Conservation (phyloP, 2,329 filamentous ascomycete species). For the Pseudogymnoascus sp. region DNA sequence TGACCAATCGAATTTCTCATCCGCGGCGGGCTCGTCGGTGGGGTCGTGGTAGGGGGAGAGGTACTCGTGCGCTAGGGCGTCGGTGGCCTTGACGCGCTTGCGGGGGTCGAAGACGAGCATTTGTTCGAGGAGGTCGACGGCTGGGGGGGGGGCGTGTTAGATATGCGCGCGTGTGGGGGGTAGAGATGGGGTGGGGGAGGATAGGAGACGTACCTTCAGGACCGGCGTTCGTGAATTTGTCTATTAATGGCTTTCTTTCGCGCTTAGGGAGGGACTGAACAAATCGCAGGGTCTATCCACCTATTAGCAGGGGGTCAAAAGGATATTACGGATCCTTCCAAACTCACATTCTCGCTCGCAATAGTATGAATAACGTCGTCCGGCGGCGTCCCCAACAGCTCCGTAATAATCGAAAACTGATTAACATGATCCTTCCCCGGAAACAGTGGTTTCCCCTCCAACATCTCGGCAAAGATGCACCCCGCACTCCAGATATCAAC, state of each 20-base stretch:
- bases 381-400: slow-evolving; percentile 88
- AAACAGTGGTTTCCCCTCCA: slow-evolving; percentile 96
- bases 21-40: slow-evolving; percentile 86
- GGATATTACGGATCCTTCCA: not conserved
- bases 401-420: slow-evolving; percentile 99
- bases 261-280: slow-evolving; percentile 95
- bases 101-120: slow-evolving; percentile 99
- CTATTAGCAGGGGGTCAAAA: no score
- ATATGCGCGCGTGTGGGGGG: not conserved
- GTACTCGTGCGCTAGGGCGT: slow-evolving; percentile 86
- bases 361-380: slow-evolving; percentile 99
- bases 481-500: slow-evolving; percentile 99
- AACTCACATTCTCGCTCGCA: slow-evolving; percentile 85
- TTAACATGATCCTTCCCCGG: slow-evolving; percentile 99
- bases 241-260: slow-evolving; percentile 72
- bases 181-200: slow-evolving; percentile 11
- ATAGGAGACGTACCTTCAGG: slow-evolving; percentile 53
- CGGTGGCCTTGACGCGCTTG: slow-evolving; percentile 79
- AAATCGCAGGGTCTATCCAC: slow-evolving; percentile 73
- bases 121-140: slow-evolving; percentile 84
- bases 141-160: slow-evolving; percentile 38
- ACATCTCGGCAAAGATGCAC: slow-evolving; percentile 98
- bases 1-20: slow-evolving; percentile 99
- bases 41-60: slow-evolving; percentile 95
- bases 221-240: slow-evolving; percentile 96